phyloP scores from a whole-genome alignment of 1,284 basidiomycete species.

The Cutaneotrichosporon dermatis region DNA sequence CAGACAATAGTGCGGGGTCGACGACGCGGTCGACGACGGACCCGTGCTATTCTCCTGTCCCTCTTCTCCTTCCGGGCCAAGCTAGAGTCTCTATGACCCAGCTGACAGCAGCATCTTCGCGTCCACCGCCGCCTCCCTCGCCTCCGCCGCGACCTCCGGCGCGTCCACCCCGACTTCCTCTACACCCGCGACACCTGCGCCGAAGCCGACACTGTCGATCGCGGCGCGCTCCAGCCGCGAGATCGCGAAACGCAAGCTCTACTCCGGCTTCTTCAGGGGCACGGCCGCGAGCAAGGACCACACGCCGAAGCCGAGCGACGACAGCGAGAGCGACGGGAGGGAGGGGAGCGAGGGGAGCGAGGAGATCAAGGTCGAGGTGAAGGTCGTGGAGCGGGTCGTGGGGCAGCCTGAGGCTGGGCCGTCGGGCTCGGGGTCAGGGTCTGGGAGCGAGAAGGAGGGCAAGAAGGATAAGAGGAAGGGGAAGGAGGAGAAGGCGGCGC shows the following conservation, averaged over 20 bases:
- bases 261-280: slow-evolving; percentile 76
- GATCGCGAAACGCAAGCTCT: slow-evolving; percentile 66
- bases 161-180: slow-evolving; percentile 32
- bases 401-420: neutral
- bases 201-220: slow-evolving; percentile 52
- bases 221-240: slow-evolving; percentile 68
- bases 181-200: slow-evolving; percentile 29
- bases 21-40: too few species aligned
- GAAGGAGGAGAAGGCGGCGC: slow-evolving; percentile 1
- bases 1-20: too few species aligned
- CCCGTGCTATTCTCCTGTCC: too few species aligned
- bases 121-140: slow-evolving; percentile 70
- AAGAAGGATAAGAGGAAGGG: slow-evolving; percentile 1
- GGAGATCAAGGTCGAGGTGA: neutral
- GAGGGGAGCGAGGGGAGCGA: neutral
- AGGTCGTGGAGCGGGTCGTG: neutral
- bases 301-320: slow-evolving; percentile 16
- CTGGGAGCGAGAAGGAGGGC: slow-evolving; percentile 1
- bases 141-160: slow-evolving; percentile 49
- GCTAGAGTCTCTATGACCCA: neutral
- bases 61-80: neutral
- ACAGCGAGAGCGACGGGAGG: slow-evolving; percentile 10
- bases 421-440: neutral
- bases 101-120: slow-evolving; percentile 61
- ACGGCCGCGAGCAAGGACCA: slow-evolving; percentile 57